Evolutionary conservation across 805 yeast species (phyloP), one percentile per base, ranked within the genome.

Genomic region (Jamesozyma lodderae): DNA sequence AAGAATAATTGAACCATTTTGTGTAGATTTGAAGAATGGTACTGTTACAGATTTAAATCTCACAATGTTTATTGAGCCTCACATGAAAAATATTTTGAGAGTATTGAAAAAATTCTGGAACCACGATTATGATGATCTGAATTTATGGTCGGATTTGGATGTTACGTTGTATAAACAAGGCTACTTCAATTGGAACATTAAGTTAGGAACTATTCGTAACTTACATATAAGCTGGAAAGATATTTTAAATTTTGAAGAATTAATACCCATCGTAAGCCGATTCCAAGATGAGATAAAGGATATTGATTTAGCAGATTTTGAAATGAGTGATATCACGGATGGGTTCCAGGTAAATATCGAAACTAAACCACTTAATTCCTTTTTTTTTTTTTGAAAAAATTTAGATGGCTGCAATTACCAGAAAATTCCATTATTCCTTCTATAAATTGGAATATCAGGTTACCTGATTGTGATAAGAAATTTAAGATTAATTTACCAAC

Each of bases 401-500:
- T 41, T 35, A 45, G 35, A 5, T 51, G 43, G 41, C 39, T 48
- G 36, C 49, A 17, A 38, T 53, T 44, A 4, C 45, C 53, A 1
- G 19, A 37, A 14, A 14, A 34, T 20, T 13, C 36, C 7, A 17
- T 45, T 13, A 41, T 69, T 4, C 73, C 75, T 9, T 31, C 41
- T 7, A 38, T 67, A 6, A 41, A 47, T 4, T 68, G 73, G 72
- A 52, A 55, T 14, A 8, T 68, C 2, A 46, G 51, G 9, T 41
- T 67, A 14, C 51, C 62, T 6, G 70, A 64, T 45, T 70, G 75
- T 45, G 20, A 48, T 21, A 48, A 49, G 2, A 29, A 48, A 1
- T 57, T 60, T 11, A 43, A 48, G 1, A 58, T 68, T 8, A 37
- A 45, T 3, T 22, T 68, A 8, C 58, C 67, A 9, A 48, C 43